phyloP scores from a whole-genome alignment of 2,329 filamentous ascomycete genomes.

The Pestalotiopsis sp. region DNA sequence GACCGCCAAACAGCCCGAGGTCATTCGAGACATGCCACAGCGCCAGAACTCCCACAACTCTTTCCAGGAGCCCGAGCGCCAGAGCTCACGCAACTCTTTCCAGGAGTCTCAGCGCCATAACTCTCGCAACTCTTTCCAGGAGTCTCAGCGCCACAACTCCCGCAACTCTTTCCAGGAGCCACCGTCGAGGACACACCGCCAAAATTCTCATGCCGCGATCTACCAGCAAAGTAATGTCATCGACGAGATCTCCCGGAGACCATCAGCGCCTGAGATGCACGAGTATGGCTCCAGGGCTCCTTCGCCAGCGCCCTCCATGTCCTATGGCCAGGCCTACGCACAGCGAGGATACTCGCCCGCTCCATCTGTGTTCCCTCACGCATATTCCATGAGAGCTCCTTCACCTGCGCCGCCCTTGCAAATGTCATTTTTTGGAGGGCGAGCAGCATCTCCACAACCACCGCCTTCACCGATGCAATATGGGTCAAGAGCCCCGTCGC shows the following conservation, averaged over 20 bases:
- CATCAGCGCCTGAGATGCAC: constrained; percentile 21
- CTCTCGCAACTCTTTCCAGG: constrained; percentile 39
- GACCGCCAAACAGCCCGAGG: constrained; percentile 61
- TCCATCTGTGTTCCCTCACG: constrained; percentile 26
- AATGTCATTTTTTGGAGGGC: constrained; percentile 26
- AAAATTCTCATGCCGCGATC: constrained; percentile 42
- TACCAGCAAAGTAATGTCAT: constrained; percentile 19
- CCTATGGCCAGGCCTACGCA: constrained; percentile 20
- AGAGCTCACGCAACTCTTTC: constrained; percentile 42
- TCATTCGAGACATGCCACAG: constrained; percentile 45
- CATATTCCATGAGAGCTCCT: constrained; percentile 27
- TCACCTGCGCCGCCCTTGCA: constrained; percentile 34
- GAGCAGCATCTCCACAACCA: constrained; percentile 42
- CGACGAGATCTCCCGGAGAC: constrained; percentile 17
- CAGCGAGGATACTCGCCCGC: constrained; percentile 30
- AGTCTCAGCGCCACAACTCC: constrained; percentile 35
- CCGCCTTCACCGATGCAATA: constrained; percentile 23
- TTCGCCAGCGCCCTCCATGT: constrained; percentile 24
- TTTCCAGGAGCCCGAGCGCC: constrained; percentile 26
- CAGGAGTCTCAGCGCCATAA: constrained; percentile 29
- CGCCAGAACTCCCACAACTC: constrained; percentile 41
- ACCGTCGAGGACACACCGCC: constrained; percentile 19
- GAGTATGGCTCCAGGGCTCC: constrained; percentile 22
- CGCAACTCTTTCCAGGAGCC: constrained; percentile 34
- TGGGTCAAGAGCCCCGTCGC: constrained; percentile 37